Percentiles rank a stretch among this genome's conserved stretches.
Evolutionary conservation across 2,329 filamentous ascomycete genomes (phyloP).

Genomic region (Berkeleyomyces rouxiae): DNA sequence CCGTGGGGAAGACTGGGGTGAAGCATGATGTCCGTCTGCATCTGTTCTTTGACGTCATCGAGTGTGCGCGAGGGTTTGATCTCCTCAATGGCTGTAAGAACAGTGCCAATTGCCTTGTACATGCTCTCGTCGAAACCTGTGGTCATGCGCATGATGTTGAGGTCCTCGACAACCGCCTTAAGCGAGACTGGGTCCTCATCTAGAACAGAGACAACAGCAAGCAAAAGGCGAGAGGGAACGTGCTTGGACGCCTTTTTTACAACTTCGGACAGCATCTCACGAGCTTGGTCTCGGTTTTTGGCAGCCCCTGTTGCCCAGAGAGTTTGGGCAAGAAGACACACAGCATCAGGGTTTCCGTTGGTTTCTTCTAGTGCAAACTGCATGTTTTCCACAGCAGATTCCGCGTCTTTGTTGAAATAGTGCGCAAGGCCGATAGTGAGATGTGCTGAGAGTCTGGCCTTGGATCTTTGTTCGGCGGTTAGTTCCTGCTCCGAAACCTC

Average conservation of each 20-base stretch:
- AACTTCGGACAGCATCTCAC: conserved; percentile 63
- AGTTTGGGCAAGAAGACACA: conserved; percentile 77
- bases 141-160: conserved; percentile 54
- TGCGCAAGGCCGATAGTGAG: conserved; percentile 71
- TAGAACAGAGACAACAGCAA: conserved; percentile 70
- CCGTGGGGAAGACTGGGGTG: conserved; percentile 62
- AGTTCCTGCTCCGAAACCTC: conserved; percentile 55
- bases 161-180: conserved; percentile 63
- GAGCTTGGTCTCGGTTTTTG: conserved; percentile 56
- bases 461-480: conserved; percentile 45
- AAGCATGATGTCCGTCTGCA: conserved; percentile 64
- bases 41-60: conserved; percentile 41
- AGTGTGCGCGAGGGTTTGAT: conserved; percentile 33
- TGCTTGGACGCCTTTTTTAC: conserved; percentile 61
- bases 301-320: conserved; percentile 78
- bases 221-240: conserved; percentile 59
- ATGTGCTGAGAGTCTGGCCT: conserved; percentile 66
- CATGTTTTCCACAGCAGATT: conserved; percentile 63
- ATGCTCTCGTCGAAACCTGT: conserved; percentile 46
- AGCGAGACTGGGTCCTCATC: conserved; percentile 65
- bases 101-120: conserved; percentile 51
- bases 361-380: conserved; percentile 65
- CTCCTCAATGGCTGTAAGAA: conserved; percentile 58
- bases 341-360: conserved; percentile 59
- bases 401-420: conserved; percentile 51